Evolutionary conservation across 2,329 filamentous ascomycete species (phyloP), one percentile per base, ranked within the genome.

Genomic region (Ustilaginoidea virens): DNA sequence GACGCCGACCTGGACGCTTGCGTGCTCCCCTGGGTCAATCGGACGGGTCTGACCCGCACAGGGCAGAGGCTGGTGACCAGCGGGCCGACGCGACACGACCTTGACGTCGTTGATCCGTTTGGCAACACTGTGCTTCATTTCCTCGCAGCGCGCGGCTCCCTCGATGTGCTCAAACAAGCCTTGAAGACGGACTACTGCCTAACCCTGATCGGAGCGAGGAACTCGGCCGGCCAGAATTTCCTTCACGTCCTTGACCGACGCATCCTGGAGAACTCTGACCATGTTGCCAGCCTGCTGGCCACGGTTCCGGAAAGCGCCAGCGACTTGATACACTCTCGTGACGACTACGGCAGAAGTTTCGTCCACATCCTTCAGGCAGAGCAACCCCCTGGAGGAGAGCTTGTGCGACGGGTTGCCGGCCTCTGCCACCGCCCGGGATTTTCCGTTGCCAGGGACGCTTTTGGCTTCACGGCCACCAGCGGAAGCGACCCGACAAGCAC

Each of bases 341-440:
- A 72, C 36, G 43, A 53, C 21, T 70, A 66, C 35, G 66, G 66
- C 1, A 62, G 67, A 22, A 68, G 54, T 5, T 53, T 64, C 25
- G 65, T 67, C 17, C 67, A 72, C 37, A 44, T 57, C 4, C 44
- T 63, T 0, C 31, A 17, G 9, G 8, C 20, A n/a, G 27, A 23
- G 11, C 13, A 18, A 7, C 40, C 42, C 45, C 24, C 31, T 32
- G n/a, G n/a, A n/a, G 3, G 44, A 44, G 25, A 44, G 43, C 10
- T 48, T 47, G 16, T 43, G 1, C 44, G 48, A 3, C 39, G 43
- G n/a, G 34, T 60, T 3, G 40, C 60, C 8, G 47, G 47, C 5
- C 35, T 42, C 2, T 56, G 55, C 28, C 41, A 55, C 15, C 34
- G 42, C n/a, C n/a, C n/a, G 0, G 28, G 42, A 1, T 36, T 40